Evolutionary conservation across 768 basidiomycete species (phyloP), one percentile per base, ranked within the genome.

Genomic region (Guyanaporus albipodus): DNA sequence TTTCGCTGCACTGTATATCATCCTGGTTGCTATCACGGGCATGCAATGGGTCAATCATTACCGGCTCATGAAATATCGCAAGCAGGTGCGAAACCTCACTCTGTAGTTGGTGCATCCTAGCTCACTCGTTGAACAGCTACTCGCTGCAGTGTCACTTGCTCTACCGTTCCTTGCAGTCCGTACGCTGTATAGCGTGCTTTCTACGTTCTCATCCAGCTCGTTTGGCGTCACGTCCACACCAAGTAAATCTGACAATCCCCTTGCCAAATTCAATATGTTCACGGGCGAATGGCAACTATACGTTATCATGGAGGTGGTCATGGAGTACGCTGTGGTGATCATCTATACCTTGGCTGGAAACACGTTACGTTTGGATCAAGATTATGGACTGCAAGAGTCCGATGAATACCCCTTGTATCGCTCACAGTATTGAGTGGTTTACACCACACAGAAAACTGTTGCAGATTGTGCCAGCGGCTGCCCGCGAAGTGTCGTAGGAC

Each of bases 271-370:
- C 59, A 80, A 82, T 54, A 70, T 77, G 40, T 56, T 78, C 28
- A 76, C 73, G 3, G 82, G 83, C 24, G 63, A 74, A 48, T 84
- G 79, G 80, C 62, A 74, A 39, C 54, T 78, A 52, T 87, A 74
- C 59, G 70, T 85, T 24, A 63, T 74, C 44, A 76, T 86, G 69
- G 74, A 75, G 12, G 67, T 82, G 31, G 49, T 84, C 32, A 79
- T 79, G 77, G 85, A 87, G 63, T 80, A 70, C 54, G 58, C 72
- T 29, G 69, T 75, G 12, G 70, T 72, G 38, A 47, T 70, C 29
- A 68, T 83, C 41, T 86, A 71, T 50, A 46, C 56, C 6, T 36
- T 59, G 28, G 59, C 63, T 0, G 71, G 70, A 23, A 57, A 52
- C 21, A 21, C 48, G n/a, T 27, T 65, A 14, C 64, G 52, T 24